Evolutionary conservation across 306 rosid species (phyloP), one percentile per base, ranked within the genome.

Genomic region (Prinsepia uniflora): DNA sequence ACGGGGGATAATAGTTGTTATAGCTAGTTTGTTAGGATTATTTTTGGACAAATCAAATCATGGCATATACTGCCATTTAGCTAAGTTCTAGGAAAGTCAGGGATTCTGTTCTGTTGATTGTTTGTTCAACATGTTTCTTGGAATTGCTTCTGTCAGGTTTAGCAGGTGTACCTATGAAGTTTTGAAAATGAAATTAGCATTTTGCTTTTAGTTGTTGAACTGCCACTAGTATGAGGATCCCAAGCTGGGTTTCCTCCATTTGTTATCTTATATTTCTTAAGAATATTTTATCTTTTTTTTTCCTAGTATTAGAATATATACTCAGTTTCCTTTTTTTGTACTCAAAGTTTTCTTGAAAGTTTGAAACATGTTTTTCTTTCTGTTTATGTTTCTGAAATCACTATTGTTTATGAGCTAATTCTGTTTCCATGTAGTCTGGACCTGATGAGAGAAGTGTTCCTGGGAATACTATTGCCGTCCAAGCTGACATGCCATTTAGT

Each of bases 361-460:
- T 48, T 68, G 13, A 63, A 10, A 42, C 30, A 6, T 57, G 40
- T 22, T 57, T 72, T 20, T 65, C 5, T 57, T 57, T 63, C n/a
- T 36, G 17, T 22, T 10, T 5, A 5, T 20, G 19, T 14, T 5
- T 22, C n/a, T 42, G 15, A 42, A 56, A 22, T 42, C 57, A 48
- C 22, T 44, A 15, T 24, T 41, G 6, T 69, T 24, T 24, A 39
- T 64, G 20, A 48, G 57, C 9, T 63, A 13, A 48, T 63, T 47
- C 10, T 39, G 9, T 20, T 80, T 14, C 8, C 60, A 0, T 78
- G 19, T 75, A 94, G 99, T 84, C 96, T 67, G 99, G 99, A 52
- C 83, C 95, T 63, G 97, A 94, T 75, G 97, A 91, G 72, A 94
- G 99, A 87, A 94, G 96, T 71, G 83, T 94, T 78, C 99, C 99